Evolutionary conservation across 345 rosid genomes (phyloP).

Genomic region (Eutrema yunnanense): DNA sequence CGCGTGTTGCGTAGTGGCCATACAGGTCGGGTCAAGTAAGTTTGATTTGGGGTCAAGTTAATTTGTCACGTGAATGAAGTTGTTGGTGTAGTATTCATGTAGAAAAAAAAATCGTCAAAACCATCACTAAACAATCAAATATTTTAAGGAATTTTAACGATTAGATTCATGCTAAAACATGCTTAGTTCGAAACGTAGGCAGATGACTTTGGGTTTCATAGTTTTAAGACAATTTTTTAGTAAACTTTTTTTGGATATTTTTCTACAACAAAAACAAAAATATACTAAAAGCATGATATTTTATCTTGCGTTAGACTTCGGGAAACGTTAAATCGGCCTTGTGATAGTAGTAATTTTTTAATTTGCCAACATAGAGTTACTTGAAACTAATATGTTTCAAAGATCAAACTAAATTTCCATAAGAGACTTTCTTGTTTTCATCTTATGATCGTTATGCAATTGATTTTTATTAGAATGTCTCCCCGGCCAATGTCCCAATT

Average conservation of each 20-base stretch:
- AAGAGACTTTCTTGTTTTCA: background rate
- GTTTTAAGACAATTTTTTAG: background rate
- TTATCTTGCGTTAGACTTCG: background rate
- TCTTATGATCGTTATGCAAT: background rate
- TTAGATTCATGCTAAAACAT: background rate
- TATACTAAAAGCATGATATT: too few relatives aligned
- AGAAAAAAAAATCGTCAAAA: too few relatives aligned
- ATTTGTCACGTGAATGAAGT: slow-evolving; percentile 13
- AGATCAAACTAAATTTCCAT: background rate
- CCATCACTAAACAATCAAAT: background rate
- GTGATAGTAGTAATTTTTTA: background rate
- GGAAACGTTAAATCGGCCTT: background rate
- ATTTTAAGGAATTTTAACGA: background rate
- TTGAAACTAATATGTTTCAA: background rate
- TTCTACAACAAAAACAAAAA: too few relatives aligned
- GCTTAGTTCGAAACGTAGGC: background rate
- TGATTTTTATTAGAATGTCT: background rate
- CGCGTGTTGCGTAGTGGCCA: slow-evolving; percentile 17
- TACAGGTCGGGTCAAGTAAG: slow-evolving; percentile 12
- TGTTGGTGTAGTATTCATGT: background rate
- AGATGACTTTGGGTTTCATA: background rate
- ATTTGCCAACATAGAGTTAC: background rate
- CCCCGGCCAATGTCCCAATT: background rate
- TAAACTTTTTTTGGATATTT: too few relatives aligned
- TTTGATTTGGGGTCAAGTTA: background rate